phyloP scores from a whole-genome alignment of 352 stramenopile species.

The Elongisporangium anandrum region DNA sequence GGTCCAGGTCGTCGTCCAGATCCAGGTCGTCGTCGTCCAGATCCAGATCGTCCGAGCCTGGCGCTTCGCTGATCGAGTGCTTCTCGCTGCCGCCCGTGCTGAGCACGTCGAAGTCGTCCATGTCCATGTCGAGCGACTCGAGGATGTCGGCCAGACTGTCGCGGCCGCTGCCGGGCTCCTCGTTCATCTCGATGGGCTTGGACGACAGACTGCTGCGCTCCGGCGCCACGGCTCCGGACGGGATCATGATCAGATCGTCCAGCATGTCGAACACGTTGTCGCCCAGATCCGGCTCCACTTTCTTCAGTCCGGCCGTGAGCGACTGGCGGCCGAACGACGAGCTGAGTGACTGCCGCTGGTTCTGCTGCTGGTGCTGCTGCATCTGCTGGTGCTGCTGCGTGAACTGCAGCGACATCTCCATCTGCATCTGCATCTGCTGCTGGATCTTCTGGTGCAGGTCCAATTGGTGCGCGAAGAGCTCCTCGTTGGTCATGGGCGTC shows the following conservation, averaged over 20 bases:
- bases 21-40: constrained; percentile 62
- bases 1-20: constrained; percentile 35
- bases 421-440: constrained; percentile 84
- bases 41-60: background rate
- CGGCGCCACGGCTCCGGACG: constrained; percentile 36
- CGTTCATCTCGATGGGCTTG: constrained; percentile 36
- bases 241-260: constrained; percentile 85
- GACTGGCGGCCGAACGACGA: constrained; percentile 22
- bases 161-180: constrained; percentile 32
- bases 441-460: constrained; percentile 83
- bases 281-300: constrained; percentile 74
- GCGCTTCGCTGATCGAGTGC: constrained; percentile 10
- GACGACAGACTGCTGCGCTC: constrained; percentile 57
- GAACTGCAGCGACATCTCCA: constrained; percentile 82
- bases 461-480: constrained; percentile 76
- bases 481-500: constrained; percentile 63
- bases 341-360: constrained; percentile 18
- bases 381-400: constrained; percentile 8
- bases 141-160: constrained; percentile 82
- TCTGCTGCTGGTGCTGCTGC: constrained; percentile 4
- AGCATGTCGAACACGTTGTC: constrained; percentile 89
- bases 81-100: constrained; percentile 30
- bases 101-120: constrained; percentile 69
- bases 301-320: constrained; percentile 55
- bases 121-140: constrained; percentile 81